Evolutionary conservation across 176 grass and related monocot genomes (phyloP).

Genomic region (Chrysopogon serrulatus): DNA sequence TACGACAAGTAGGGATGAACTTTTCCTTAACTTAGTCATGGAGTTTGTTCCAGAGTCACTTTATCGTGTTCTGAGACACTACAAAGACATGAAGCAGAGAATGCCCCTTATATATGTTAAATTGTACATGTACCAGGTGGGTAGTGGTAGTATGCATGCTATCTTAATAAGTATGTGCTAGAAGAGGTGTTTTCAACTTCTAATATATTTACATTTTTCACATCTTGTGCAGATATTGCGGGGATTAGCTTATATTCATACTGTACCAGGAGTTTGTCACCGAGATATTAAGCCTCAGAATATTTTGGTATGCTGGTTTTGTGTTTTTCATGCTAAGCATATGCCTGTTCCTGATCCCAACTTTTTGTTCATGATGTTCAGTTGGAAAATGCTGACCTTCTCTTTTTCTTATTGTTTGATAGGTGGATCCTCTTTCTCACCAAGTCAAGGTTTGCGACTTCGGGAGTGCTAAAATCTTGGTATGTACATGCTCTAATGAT

Average conservation of each 20-base stretch:
- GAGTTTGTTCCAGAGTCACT: constrained; percentile 80
- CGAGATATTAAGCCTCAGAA: constrained; percentile 90
- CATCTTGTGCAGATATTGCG: constrained; percentile 68
- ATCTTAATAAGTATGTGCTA: not conserved
- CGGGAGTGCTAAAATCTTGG: constrained; percentile 76
- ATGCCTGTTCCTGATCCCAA: not conserved
- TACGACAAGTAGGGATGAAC: constrained; percentile 74
- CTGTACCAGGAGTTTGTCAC: constrained; percentile 67
- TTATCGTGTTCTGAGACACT: constrained; percentile 73
- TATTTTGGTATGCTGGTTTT: constrained; percentile 52
- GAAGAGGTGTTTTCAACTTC: not conserved
- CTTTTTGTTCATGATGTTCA: not conserved
- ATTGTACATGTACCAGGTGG: constrained; percentile 81
- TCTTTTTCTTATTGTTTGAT: not conserved
- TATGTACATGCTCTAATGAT: constrained; percentile 26
- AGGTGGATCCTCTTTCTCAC: constrained; percentile 84
- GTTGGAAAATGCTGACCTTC: not conserved
- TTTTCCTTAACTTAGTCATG: constrained; percentile 91
- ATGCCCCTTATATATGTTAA: constrained; percentile 87
- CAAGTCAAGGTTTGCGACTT: constrained; percentile 93
- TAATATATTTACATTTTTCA: not conserved
- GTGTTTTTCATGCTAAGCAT: not conserved
- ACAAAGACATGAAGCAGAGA: constrained; percentile 75
- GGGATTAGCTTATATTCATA: constrained; percentile 84
- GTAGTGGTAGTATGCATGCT: not conserved